Evolutionary conservation across 768 basidiomycete genomes (phyloP), one percentile per base, ranked within the genome.

Genomic region (Pulveroboletus ravenelii): DNA sequence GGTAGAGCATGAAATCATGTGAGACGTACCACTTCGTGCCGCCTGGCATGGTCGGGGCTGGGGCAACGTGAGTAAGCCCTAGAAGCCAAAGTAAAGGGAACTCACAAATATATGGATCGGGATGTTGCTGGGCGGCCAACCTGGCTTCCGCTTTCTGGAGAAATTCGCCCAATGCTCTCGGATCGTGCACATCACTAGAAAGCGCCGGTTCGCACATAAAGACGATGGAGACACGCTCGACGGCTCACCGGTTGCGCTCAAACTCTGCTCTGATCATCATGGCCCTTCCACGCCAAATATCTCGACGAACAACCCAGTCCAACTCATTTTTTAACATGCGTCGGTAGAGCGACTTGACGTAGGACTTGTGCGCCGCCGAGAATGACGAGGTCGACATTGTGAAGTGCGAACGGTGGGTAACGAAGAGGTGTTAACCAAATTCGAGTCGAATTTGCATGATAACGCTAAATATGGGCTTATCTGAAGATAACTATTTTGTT

Each of bases 101-200:
- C 93, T 73, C 69, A 97, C 94, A 71, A 66, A 89, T 86, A 69
- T 93, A 93, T 36, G 95, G 94, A 70, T 97, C 95, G 20, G 93
- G 94, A 66, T 98, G 95, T 48, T 73, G 74, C 62, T 69, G 78
- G 29, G 67, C 69, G 3, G 82, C 86, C 17, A 94, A 73, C 9
- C 79, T 69, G 3, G 81, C 85, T 70, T 95, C 93, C 3, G 90
- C 90, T 61, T 84, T 80, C 62, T 85, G 81, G 18, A 96, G 68
- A 47, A 95, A 79, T n/a, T 70, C 61, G 10, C 87, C 86, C 46
- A 96, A 72, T 18, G 85, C 84, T 55, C 93, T 78, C 13, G 93
- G 93, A 61, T 95, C 89, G 48, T 81, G 80, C 48, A 95, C 83
- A 62, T 93, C 75, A 43, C 93, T 95, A 51, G 15, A 45, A 46